Percentiles rank a stretch among this genome's conserved stretches.
These are phyloP conservation scores for Euphrasia confusa DNA, from an alignment of 257 asterid species.

Conservation along the genomic window DNA sequence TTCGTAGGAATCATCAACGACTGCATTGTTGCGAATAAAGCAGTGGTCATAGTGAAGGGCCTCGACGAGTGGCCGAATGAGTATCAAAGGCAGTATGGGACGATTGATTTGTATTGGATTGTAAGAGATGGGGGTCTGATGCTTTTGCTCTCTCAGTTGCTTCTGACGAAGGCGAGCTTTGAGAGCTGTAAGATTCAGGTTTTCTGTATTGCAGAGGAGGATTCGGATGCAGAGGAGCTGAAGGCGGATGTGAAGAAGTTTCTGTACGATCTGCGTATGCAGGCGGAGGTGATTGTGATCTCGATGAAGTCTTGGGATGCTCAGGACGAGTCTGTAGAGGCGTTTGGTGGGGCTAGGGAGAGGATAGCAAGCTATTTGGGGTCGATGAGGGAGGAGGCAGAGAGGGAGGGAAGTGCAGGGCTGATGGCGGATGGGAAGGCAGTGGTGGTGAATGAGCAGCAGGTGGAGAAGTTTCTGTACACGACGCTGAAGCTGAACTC, in stretches of 20 bases:
- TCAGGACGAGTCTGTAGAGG: slow-evolving; percentile 72
- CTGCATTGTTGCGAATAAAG: slow-evolving; percentile 95
- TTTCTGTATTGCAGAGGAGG: slow-evolving; percentile 95
- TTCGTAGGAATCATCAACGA: slow-evolving; percentile 89
- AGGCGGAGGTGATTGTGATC: slow-evolving; percentile 88
- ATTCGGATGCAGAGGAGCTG: slow-evolving; percentile 87
- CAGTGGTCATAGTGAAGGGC: slow-evolving; percentile 93
- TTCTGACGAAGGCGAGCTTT: slow-evolving; percentile 81
- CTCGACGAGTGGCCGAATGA: slow-evolving; percentile 99
- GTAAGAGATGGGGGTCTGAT: slow-evolving; percentile 96
- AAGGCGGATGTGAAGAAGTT: slow-evolving; percentile 86
- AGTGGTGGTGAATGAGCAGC: slow-evolving; percentile 67
- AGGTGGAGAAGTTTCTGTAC: slow-evolving; percentile 75
- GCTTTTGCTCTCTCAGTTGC: slow-evolving; percentile 96
- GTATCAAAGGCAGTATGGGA: slow-evolving; percentile 91
- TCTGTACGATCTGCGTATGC: slow-evolving; percentile 94
- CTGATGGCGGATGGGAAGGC: slow-evolving; percentile 76
- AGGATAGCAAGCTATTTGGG: slow-evolving; percentile 58
- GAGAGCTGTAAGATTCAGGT: slow-evolving; percentile 98
- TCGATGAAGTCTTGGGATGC: slow-evolving; percentile 96
- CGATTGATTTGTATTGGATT: slow-evolving; percentile 92
- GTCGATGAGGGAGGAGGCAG: slow-evolving; percentile 58
- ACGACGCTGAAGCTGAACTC: slow-evolving; percentile 87
- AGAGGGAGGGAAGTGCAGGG: slow-evolving; percentile 40
- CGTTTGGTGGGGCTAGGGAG: slow-evolving; percentile 56